Percentiles rank a stretch among this genome's conserved stretches.
These are phyloP conservation scores for Nitzschia sp. DNA, from an alignment of 108 stramenopile species.

Conservation along the genomic window DNA sequence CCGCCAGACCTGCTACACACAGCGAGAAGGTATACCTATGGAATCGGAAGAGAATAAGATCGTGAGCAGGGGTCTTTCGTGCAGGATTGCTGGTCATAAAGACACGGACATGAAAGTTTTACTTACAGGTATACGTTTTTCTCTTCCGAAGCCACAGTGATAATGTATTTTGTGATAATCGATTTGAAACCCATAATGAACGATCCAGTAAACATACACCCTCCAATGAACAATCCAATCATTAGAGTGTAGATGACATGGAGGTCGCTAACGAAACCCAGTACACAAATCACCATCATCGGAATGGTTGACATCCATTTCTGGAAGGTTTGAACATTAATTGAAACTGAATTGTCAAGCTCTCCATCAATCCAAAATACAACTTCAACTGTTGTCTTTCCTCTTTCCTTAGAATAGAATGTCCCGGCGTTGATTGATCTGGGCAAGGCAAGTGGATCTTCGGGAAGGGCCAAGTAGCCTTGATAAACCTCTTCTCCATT, in stretches of 20 bases:
- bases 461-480: conserved; percentile 3
- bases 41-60: neutral
- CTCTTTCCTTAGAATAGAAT: neutral
- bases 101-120: neutral
- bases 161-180: conserved; percentile 49
- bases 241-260: conserved; percentile 26
- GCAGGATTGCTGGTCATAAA: no score
- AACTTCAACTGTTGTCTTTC: conserved; percentile 13
- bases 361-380: conserved; percentile 1
- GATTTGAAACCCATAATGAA: conserved; percentile 45
- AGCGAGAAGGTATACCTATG: conserved; percentile 43
- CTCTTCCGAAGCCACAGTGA: conserved; percentile 28
- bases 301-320: conserved; percentile 46
- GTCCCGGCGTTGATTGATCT: conserved; percentile 19
- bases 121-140: conserved; percentile 39
- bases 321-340: conserved; percentile 33
- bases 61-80: neutral
- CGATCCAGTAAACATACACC: conserved; percentile 49
- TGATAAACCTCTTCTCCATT: neutral
- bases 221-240: conserved; percentile 56
- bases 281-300: conserved; percentile 37
- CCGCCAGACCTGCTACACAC: conserved; percentile 55
- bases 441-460: conserved; percentile 1
- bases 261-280: conserved; percentile 31
- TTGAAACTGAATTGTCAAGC: neutral